phyloP scores from a whole-genome alignment of 2,329 filamentous ascomycete species.

The Beauveria australis region DNA sequence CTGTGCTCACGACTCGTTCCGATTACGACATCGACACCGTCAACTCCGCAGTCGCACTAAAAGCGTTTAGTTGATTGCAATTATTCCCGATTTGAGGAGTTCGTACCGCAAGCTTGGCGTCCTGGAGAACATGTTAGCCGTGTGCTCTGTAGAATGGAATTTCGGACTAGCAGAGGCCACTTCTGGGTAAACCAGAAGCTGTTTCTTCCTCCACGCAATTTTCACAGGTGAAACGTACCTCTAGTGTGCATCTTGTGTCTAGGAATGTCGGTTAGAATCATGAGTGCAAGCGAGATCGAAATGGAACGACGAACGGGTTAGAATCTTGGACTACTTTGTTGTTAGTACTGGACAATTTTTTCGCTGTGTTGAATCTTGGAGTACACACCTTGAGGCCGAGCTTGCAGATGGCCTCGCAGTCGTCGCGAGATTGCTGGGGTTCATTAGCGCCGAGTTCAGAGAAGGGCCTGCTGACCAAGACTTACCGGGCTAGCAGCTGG shows the following conservation, averaged over 20 bases:
- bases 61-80: too few species aligned
- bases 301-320: constrained; percentile 29
- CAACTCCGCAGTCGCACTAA: constrained; percentile 44
- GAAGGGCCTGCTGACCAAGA: too few species aligned
- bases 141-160: too few species aligned
- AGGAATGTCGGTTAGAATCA: too few species aligned
- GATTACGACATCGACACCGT: constrained; percentile 76
- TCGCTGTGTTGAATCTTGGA: too few species aligned
- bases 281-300: too few species aligned
- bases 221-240: constrained; percentile 44
- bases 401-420: constrained; percentile 91
- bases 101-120: constrained; percentile 61
- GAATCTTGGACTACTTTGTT: constrained; percentile 45
- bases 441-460: too few species aligned
- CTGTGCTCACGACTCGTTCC: constrained; percentile 42
- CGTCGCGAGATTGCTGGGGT: constrained; percentile 63
- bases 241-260: background rate
- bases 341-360: background rate
- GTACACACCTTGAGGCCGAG: constrained; percentile 67
- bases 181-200: too few species aligned
- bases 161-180: too few species aligned
- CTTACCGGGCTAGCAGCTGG: too few species aligned
- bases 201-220: too few species aligned
- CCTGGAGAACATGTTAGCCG: background rate
- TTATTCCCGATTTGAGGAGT: too few species aligned